phyloP scores from a whole-genome alignment of 2,329 filamentous ascomycete species.

The Aaosphaeria pasadenensis region DNA sequence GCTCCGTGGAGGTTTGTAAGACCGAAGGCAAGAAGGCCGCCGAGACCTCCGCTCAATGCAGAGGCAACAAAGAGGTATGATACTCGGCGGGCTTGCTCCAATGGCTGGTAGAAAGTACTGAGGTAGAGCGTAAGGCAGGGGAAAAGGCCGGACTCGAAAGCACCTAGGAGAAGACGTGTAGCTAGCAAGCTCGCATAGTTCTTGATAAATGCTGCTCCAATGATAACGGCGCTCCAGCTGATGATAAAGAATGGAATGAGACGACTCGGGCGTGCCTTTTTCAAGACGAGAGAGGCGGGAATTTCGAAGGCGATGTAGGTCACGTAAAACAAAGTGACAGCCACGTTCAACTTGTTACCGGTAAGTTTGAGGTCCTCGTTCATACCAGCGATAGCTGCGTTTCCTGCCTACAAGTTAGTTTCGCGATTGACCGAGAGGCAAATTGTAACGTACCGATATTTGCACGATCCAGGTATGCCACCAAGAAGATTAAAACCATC shows the following conservation, averaged over 20 bases:
- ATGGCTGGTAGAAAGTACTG: slow-evolving; percentile 25
- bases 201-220: slow-evolving; percentile 38
- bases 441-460: slow-evolving; percentile 41
- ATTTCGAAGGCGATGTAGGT: slow-evolving; percentile 35
- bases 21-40: slow-evolving; percentile 50
- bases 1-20: slow-evolving; percentile 14
- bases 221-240: slow-evolving; percentile 50
- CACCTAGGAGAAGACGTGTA: slow-evolving; percentile 24
- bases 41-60: slow-evolving; percentile 54
- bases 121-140: slow-evolving; percentile 25
- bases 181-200: slow-evolving; percentile 24
- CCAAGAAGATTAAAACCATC: slow-evolving; percentile 1
- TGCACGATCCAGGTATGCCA: slow-evolving; percentile 18
- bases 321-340: slow-evolving; percentile 12
- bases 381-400: slow-evolving; percentile 1
- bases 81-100: slow-evolving; percentile 49
- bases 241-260: slow-evolving; percentile 49
- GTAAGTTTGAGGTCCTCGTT: slow-evolving; percentile 24
- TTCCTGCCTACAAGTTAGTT: not conserved
- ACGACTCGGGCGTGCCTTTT: slow-evolving; percentile 33
- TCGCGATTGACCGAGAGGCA: not conserved
- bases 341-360: slow-evolving; percentile 47
- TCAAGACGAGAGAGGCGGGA: slow-evolving; percentile 38
- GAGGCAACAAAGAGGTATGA: slow-evolving; percentile 55
- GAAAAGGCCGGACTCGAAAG: slow-evolving; percentile 26